A percentile compares a stretch with the other conserved stretches of the same genome.
phyloP scores from a whole-genome alignment of 305 asterid genomes.

The Salvia sclarea region DNA sequence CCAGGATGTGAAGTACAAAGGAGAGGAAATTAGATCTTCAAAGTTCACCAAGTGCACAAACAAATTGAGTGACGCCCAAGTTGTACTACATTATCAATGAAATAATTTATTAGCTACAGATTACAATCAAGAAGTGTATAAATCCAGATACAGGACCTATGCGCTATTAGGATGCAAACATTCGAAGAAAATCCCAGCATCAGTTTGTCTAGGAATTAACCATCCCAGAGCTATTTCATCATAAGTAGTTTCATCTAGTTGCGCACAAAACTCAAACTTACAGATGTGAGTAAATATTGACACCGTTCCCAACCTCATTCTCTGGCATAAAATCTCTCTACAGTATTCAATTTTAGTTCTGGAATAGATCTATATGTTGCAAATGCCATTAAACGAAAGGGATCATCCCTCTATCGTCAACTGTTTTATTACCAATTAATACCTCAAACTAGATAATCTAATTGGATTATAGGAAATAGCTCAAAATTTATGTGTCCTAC shows the following conservation, averaged over 20 bases:
- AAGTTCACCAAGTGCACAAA: constrained; percentile 29
- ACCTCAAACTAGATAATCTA: constrained; percentile 7
- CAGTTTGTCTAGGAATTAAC: background rate
- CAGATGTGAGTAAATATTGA: background rate
- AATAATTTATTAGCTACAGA: constrained; percentile 25
- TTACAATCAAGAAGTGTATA: background rate
- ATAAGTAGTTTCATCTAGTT: background rate
- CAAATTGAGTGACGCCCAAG: constrained; percentile 35
- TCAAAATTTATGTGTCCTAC: constrained; percentile 5
- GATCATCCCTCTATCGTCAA: background rate
- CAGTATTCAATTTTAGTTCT: background rate
- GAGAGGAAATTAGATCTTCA: constrained; percentile 33
- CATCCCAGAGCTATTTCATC: background rate
- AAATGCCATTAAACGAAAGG: constrained; percentile 17
- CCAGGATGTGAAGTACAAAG: constrained; percentile 40
- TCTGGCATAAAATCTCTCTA: constrained; percentile 10
- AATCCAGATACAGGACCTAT: background rate
- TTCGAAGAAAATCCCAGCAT: background rate
- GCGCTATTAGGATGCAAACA: background rate
- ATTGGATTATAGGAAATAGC: constrained; percentile 28
- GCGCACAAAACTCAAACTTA: constrained; percentile 8
- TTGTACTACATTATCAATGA: constrained; percentile 35
- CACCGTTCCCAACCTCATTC: background rate
- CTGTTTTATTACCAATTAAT: constrained; percentile 20
- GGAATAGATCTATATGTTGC: constrained; percentile 33